Evolutionary conservation across 306 rosid genomes (phyloP).

Genomic region (Cucumis hystrix): DNA sequence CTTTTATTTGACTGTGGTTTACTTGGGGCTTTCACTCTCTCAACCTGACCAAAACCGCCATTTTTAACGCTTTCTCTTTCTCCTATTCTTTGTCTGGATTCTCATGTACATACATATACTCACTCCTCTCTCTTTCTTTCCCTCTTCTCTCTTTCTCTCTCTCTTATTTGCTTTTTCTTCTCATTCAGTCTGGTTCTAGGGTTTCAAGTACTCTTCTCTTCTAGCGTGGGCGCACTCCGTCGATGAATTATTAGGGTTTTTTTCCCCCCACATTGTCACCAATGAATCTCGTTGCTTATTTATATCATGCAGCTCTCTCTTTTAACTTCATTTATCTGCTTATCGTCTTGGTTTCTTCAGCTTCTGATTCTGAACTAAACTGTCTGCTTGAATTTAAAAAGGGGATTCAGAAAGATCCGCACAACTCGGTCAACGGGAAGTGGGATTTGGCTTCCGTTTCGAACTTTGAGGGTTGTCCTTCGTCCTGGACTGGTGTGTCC

Average conservation of each 20-base stretch:
- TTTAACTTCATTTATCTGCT: constrained; percentile 8
- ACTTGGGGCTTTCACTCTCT: constrained; percentile 42
- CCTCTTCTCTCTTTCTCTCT: constrained; percentile 1
- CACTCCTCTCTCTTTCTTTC: background rate
- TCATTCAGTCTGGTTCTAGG: constrained; percentile 29
- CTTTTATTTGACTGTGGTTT: constrained; percentile 53
- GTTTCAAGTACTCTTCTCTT: constrained; percentile 22
- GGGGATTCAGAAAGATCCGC: constrained; percentile 60
- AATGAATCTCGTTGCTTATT: constrained; percentile 39
- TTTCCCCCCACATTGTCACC: constrained; percentile 26
- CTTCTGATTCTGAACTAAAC: constrained; percentile 59
- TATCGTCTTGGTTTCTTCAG: constrained; percentile 6
- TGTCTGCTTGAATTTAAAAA: constrained; percentile 74
- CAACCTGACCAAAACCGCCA: constrained; percentile 57
- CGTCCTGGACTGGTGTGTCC: constrained; percentile 44
- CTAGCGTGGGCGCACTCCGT: background rate
- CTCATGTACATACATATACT: constrained; percentile 17
- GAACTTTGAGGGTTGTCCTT: constrained; percentile 25
- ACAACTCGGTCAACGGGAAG: constrained; percentile 18
- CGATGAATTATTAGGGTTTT: constrained; percentile 41
- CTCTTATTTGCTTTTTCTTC: background rate
- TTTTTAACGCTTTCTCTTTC: constrained; percentile 30
- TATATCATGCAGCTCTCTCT: background rate
- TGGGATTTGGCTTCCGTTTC: constrained; percentile 24
- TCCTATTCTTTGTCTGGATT: background rate